Evolutionary conservation across 1,284 basidiomycete genomes (phyloP).

Genomic region (Athelia psychrophila): DNA sequence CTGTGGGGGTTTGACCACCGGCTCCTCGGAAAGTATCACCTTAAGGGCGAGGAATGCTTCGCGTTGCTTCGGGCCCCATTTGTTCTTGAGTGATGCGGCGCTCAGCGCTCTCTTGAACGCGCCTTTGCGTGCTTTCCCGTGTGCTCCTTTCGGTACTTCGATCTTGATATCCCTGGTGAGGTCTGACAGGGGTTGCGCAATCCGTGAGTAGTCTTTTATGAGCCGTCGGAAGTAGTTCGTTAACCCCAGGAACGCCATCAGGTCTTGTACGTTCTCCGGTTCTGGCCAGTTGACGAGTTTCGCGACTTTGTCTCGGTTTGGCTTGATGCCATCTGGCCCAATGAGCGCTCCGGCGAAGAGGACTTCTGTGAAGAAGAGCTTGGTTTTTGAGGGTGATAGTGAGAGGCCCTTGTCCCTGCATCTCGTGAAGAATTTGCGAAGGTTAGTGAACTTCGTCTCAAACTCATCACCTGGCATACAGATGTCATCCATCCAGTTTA

Average conservation of each 20-base stretch:
- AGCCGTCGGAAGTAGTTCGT: slow-evolving; percentile 22
- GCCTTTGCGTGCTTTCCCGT: too few relatives aligned
- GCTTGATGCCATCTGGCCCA: slow-evolving; percentile 24
- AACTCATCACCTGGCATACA: slow-evolving; percentile 8
- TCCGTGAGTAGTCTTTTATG: slow-evolving; percentile 16
- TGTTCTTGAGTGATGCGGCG: slow-evolving; percentile 2
- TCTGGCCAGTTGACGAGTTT: slow-evolving; percentile 31
- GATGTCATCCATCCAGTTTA: slow-evolving; percentile 14
- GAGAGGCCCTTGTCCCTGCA: slow-evolving; percentile 15
- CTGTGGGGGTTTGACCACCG: slow-evolving; percentile 10
- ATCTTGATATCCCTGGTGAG: slow-evolving; percentile 1
- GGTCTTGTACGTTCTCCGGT: slow-evolving; percentile 23
- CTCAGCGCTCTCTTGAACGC: background rate
- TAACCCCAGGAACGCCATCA: slow-evolving; percentile 21
- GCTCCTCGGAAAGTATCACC: slow-evolving; percentile 8
- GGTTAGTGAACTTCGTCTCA: slow-evolving; percentile 5
- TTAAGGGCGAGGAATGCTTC: background rate
- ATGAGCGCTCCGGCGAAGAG: slow-evolving; percentile 30
- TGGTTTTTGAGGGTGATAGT: slow-evolving; percentile 17
- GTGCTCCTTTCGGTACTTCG: background rate
- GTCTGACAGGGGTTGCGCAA: slow-evolving; percentile 12
- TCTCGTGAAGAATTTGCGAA: slow-evolving; percentile 7
- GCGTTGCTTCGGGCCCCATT: slow-evolving; percentile 1
- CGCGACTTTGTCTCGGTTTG: slow-evolving; percentile 30
- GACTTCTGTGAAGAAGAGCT: slow-evolving; percentile 19